Conservation (phyloP, 2,329 filamentous ascomycete genomes). For the Colletotrichum somersetense region DNA sequence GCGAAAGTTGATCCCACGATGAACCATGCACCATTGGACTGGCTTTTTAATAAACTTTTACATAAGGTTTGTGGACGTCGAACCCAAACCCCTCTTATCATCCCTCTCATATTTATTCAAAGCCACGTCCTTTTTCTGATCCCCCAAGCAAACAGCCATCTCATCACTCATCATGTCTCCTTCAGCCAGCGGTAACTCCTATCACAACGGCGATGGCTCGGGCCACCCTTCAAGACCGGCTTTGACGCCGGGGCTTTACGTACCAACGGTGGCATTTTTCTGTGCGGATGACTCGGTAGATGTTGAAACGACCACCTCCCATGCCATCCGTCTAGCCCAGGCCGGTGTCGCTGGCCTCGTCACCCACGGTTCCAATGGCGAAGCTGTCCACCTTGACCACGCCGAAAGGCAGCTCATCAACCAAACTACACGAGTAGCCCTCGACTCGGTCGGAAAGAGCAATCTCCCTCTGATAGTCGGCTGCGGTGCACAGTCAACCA, state of each 20-base stretch:
- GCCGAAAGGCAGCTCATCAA: slow-evolving; percentile 69
- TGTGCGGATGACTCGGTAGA: slow-evolving; percentile 67
- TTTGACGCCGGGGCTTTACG: slow-evolving; percentile 63
- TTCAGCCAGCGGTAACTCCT: slow-evolving; percentile 31
- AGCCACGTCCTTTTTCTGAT: not conserved
- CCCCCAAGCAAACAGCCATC: not conserved
- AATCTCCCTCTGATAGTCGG: slow-evolving; percentile 70
- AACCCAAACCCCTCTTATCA: not conserved
- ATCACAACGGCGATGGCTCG: slow-evolving; percentile 30
- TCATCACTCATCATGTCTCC: slow-evolving; percentile 30
- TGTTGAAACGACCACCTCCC: slow-evolving; percentile 61
- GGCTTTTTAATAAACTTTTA: not conserved
- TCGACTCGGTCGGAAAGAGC: slow-evolving; percentile 52
- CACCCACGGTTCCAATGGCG: slow-evolving; percentile 79
- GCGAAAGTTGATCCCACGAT: slow-evolving; percentile 23
- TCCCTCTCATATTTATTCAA: not conserved
- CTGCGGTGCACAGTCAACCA: slow-evolving; percentile 73
- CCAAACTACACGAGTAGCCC: slow-evolving; percentile 63
- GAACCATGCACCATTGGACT: not conserved
- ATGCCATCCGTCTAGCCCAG: slow-evolving; percentile 70
- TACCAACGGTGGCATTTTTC: slow-evolving; percentile 75
- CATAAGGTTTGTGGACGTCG: not conserved
- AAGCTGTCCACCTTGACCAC: slow-evolving; percentile 68
- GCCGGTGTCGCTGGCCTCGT: slow-evolving; percentile 76
- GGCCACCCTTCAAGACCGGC: slow-evolving; percentile 14